A percentile compares a stretch with the other conserved stretches of the same genome.
These are phyloP conservation scores for Solanum ossicruentum DNA, from an alignment of 257 asterid species.

Conservation along the genomic window DNA sequence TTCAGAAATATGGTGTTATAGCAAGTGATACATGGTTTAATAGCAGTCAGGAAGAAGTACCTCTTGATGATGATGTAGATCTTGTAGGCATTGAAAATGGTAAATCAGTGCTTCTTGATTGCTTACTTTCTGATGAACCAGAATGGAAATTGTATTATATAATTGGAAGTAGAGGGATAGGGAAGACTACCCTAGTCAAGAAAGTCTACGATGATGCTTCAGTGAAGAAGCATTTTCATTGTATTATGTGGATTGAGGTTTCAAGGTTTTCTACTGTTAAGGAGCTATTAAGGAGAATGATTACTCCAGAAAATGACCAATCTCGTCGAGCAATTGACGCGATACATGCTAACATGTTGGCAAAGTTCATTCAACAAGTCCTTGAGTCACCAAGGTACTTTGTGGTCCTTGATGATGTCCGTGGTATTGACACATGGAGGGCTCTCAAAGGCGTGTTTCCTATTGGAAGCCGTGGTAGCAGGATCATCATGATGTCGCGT, in stretches of 20 bases:
- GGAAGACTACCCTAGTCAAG: conserved; percentile 19
- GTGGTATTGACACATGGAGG: conserved; percentile 3
- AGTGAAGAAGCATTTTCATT: background rate
- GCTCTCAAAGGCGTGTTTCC: conserved; percentile 5
- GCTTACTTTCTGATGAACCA: background rate
- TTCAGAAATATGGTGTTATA: background rate
- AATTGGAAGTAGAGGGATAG: conserved; percentile 19
- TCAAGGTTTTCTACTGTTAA: background rate
- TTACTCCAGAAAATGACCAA: background rate
- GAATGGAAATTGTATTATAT: conserved; percentile 5
- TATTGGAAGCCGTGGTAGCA: background rate
- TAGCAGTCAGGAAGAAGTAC: background rate
- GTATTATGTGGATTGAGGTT: conserved; percentile 7
- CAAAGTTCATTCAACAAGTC: background rate
- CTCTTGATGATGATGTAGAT: conserved; percentile 1
- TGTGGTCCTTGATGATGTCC: conserved; percentile 16
- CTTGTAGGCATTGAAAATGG: conserved; percentile 9
- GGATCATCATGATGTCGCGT: conserved; percentile 9
- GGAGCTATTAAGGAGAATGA: background rate
- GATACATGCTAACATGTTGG: background rate
- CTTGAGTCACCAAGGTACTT: background rate
- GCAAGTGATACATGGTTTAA: background rate
- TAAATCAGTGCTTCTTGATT: background rate
- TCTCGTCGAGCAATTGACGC: background rate
- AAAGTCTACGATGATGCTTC: conserved; percentile 9